Base-by-base conservation (phyloP, 306 rosid genomes). In the Sophora flavescens region DNA sequence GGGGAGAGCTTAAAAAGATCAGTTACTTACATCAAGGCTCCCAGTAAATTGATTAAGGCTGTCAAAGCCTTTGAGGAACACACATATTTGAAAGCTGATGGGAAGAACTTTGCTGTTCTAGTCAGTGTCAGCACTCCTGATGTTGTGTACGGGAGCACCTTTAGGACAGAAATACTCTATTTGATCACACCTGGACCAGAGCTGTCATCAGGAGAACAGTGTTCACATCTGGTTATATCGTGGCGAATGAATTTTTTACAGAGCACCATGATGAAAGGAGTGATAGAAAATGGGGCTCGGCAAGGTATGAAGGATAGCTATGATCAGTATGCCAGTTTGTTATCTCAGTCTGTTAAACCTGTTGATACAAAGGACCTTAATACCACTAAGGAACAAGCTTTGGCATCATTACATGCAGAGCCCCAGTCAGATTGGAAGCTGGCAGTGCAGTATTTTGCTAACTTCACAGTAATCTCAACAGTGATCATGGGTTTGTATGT, bases 201-300 rank as follows among this genome's bases (percentile, higher is more conserved):
- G 86, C 86, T 92, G 60, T 90, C 91, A 0, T 87, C 93, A 1
- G 99, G 93, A 79, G 92, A 89, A 70, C 95, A 82, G 78, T 87
- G 91, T 75, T 88, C 98, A 0, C 93, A 67, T 60, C 74, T 96
- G 82, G 91, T 91, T 15, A 78, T 96, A 78, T 96, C 99, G 6
- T 96, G 99, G 99, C 88, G 97, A 74, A 85, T 80, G 86, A 96
- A 96, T 81, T 92, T 96, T 58, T 53, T 92, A 70, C 99, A 96
- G 82, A 91, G 87, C 85, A 92, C 98, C 81, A 88, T 96, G 96
- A 88, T 96, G 97, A 96, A 86, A 80, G 97, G 97, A 82, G 78
- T 92, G 96, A 96, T 96, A 63, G 99, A 96, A 87, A 87, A 80
- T 74, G 99, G 99, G 74, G 93, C 97, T 39, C 88, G 96, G 14